phyloP scores from a whole-genome alignment of 257 asterid genomes.

The Solanum pimpinellifolium region DNA sequence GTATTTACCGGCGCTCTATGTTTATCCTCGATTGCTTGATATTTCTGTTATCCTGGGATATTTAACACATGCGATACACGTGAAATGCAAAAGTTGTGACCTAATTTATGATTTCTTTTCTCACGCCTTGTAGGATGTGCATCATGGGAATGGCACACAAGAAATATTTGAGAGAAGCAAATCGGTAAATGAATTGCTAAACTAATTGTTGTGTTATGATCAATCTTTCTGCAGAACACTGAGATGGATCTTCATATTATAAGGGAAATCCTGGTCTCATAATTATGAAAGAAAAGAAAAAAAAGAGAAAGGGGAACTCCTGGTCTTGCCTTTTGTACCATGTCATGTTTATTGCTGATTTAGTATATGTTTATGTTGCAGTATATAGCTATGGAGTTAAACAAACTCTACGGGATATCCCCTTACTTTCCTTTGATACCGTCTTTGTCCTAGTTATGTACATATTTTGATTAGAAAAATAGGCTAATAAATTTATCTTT shows the following conservation, averaged over 20 bases:
- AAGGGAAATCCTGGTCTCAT: background rate
- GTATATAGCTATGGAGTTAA: background rate
- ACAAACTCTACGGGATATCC: background rate
- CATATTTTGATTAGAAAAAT: background rate
- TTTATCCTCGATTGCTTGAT: background rate
- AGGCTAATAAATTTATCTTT: background rate
- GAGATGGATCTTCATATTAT: background rate
- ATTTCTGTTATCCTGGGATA: background rate
- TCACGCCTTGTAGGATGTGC: constrained; percentile 67
- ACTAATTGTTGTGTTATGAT: background rate
- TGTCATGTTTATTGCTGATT: background rate
- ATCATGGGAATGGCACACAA: constrained; percentile 99
- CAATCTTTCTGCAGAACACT: background rate
- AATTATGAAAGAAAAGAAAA: background rate
- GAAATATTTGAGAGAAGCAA: constrained; percentile 82
- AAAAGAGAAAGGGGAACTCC: background rate
- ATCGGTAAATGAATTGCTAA: constrained; percentile 36
- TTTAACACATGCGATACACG: background rate
- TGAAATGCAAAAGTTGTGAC: background rate
- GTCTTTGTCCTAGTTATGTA: background rate
- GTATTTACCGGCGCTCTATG: constrained; percentile 20
- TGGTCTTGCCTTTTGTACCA: background rate
- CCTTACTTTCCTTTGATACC: background rate
- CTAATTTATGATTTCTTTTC: background rate
- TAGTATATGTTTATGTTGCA: background rate